Percentiles rank a stretch among this genome's conserved stretches.
Conservation (phyloP, 192 early-diverging fungal species). For the Backusella luteola region DNA sequence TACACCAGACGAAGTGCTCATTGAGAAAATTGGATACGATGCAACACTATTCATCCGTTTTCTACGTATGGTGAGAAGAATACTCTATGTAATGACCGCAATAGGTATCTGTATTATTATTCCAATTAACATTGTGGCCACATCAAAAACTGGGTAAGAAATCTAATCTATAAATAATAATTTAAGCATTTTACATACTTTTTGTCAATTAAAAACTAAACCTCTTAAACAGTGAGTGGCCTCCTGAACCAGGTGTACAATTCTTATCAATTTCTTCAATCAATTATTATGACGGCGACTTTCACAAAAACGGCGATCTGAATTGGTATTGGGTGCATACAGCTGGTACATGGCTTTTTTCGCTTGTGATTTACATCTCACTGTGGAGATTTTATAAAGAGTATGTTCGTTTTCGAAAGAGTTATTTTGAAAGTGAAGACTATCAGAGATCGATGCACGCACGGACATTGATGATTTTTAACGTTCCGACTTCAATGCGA, state of each 20-base stretch:
- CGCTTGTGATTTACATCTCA: slow-evolving; percentile 48
- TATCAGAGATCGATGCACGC: slow-evolving; percentile 66
- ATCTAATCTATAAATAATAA: slow-evolving; percentile 16
- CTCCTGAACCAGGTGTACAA: slow-evolving; percentile 19
- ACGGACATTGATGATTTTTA: slow-evolving; percentile 66
- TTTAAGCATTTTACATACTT: neutral
- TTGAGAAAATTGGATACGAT: slow-evolving; percentile 69
- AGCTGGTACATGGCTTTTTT: slow-evolving; percentile 58
- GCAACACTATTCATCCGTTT: slow-evolving; percentile 71
- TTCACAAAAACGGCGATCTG: slow-evolving; percentile 25
- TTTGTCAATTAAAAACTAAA: neutral
- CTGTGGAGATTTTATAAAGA: slow-evolving; percentile 51
- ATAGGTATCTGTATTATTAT: slow-evolving; percentile 60
- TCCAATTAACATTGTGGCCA: slow-evolving; percentile 61
- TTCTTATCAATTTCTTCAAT: slow-evolving; percentile 30
- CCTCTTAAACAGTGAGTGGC: slow-evolving; percentile 18
- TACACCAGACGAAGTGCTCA: slow-evolving; percentile 54
- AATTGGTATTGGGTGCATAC: slow-evolving; percentile 66
- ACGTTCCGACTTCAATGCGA: slow-evolving; percentile 57
- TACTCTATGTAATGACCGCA: slow-evolving; percentile 55
- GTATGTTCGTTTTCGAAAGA: slow-evolving; percentile 51
- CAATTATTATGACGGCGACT: slow-evolving; percentile 19
- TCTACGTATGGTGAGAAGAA: slow-evolving; percentile 53
- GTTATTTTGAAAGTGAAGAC: slow-evolving; percentile 56
- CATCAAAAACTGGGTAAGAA: slow-evolving; percentile 49